Evolutionary conservation across 2,329 filamentous ascomycete species (phyloP).

Genomic region (Dothideomycetes sp.): DNA sequence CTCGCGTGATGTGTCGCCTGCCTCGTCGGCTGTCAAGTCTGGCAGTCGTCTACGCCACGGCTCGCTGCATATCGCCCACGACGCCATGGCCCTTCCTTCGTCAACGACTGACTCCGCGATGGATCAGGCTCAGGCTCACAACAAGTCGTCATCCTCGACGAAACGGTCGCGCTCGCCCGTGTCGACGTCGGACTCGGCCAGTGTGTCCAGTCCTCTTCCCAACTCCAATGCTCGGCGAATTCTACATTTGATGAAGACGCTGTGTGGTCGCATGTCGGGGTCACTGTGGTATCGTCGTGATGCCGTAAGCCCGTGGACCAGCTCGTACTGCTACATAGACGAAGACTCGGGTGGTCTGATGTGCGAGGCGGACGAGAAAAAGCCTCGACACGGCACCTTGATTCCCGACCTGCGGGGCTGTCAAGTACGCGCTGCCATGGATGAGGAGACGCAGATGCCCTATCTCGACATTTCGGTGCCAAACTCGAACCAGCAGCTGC

Average conservation of each 20-base stretch:
- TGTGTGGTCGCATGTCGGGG: conserved; percentile 72
- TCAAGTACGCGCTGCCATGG: conserved; percentile 48
- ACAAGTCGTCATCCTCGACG: conserved; percentile 17
- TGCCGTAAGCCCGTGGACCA: conserved; percentile 53
- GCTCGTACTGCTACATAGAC: conserved; percentile 69
- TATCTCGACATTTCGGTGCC: conserved; percentile 45
- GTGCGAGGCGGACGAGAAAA: conserved; percentile 61
- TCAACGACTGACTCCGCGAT: conserved; percentile 8
- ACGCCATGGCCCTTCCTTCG: conserved; percentile 1
- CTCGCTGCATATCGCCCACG: conserved; percentile 2
- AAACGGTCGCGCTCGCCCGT: conserved; percentile 19
- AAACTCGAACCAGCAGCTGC: conserved; percentile 49
- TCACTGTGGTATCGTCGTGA: conserved; percentile 63
- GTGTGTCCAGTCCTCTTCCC: conserved; percentile 22
- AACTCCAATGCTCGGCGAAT: conserved; percentile 60
- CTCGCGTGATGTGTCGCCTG: conserved; percentile 6
- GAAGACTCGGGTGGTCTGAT: conserved; percentile 66
- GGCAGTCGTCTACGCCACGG: conserved; percentile 10
- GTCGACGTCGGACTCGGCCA: conserved; percentile 24
- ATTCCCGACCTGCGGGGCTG: conserved; percentile 69
- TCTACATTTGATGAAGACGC: conserved; percentile 64
- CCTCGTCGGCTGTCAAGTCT: background rate
- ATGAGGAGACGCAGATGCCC: conserved; percentile 39
- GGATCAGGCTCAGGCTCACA: conserved; percentile 9
- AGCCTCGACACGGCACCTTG: conserved; percentile 55